Evolutionary conservation across 306 rosid genomes (phyloP).

Genomic region (Prinsepia uniflora): DNA sequence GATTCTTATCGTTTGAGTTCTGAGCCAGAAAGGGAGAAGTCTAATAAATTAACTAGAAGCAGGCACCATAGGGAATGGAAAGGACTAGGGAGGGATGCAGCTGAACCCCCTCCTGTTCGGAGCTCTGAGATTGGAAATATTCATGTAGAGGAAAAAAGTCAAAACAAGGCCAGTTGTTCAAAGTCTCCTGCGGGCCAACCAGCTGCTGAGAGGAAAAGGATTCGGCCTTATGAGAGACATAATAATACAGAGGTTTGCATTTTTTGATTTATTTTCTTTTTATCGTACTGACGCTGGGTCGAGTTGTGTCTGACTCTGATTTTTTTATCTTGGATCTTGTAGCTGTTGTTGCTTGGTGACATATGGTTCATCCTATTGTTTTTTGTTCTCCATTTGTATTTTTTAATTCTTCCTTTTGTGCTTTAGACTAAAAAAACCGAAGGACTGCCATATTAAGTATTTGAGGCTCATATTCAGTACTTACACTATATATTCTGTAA

Average conservation of each 20-base stretch:
- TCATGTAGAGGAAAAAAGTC: conserved; percentile 38
- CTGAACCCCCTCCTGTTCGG: conserved; percentile 57
- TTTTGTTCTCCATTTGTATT: background rate
- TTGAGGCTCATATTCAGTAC: background rate
- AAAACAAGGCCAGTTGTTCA: conserved; percentile 29
- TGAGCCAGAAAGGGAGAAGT: conserved; percentile 52
- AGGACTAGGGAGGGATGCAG: conserved; percentile 54
- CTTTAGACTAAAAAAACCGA: background rate
- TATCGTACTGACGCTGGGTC: background rate
- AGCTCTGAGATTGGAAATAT: conserved; percentile 49
- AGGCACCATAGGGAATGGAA: conserved; percentile 83
- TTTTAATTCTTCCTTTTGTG: background rate
- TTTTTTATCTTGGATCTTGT: background rate
- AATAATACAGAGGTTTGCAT: conserved; percentile 55
- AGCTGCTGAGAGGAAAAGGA: conserved; percentile 62
- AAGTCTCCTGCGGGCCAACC: conserved; percentile 43
- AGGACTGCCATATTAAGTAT: background rate
- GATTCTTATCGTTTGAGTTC: conserved; percentile 40
- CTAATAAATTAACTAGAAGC: conserved; percentile 44
- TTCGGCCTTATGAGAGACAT: conserved; percentile 54
- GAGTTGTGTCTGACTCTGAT: background rate
- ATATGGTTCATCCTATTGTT: background rate
- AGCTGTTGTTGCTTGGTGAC: background rate
- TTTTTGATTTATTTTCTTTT: background rate
- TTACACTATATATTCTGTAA: background rate